phyloP scores from a whole-genome alignment of 2,329 filamentous ascomycete species.

The Penicillium expansum region DNA sequence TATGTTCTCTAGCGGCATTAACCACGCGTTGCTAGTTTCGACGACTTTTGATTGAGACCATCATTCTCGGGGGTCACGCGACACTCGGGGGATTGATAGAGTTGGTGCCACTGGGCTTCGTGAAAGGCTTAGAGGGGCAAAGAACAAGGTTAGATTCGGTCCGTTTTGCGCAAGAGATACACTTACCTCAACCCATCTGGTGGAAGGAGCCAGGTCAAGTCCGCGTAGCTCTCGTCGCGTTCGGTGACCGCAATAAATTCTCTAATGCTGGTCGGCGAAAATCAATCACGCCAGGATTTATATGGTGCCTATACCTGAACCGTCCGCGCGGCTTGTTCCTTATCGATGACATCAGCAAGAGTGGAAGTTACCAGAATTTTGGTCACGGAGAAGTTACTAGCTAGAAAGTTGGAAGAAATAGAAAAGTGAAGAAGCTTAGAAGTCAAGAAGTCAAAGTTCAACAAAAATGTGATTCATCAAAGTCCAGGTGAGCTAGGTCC shows the following conservation, averaged over 20 bases:
- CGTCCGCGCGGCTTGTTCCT: conserved; percentile 16
- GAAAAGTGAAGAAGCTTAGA: background rate
- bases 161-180: too few species aligned
- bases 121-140: conserved; percentile 45
- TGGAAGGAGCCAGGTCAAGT: conserved; percentile 64
- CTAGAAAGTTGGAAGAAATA: background rate
- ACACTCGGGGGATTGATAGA: conserved; percentile 39
- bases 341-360: conserved; percentile 20
- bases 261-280: conserved; percentile 44
- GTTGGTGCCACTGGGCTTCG: conserved; percentile 56
- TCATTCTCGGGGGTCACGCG: conserved; percentile 6
- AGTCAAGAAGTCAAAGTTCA: background rate
- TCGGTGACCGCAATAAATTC: conserved; percentile 75
- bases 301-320: conserved; percentile 20
- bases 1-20: conserved; percentile 58
- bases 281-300: background rate
- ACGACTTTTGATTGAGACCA: conserved; percentile 52
- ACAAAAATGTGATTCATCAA: background rate
- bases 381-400: background rate
- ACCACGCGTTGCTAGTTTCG: conserved; percentile 74
- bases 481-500: background rate
- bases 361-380: background rate
- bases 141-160: background rate
- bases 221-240: conserved; percentile 69
- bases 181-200: conserved; percentile 66